These are phyloP conservation scores for Falciphora oryzae DNA, from an alignment of 2,329 filamentous ascomycete species.

Conservation along the genomic window DNA sequence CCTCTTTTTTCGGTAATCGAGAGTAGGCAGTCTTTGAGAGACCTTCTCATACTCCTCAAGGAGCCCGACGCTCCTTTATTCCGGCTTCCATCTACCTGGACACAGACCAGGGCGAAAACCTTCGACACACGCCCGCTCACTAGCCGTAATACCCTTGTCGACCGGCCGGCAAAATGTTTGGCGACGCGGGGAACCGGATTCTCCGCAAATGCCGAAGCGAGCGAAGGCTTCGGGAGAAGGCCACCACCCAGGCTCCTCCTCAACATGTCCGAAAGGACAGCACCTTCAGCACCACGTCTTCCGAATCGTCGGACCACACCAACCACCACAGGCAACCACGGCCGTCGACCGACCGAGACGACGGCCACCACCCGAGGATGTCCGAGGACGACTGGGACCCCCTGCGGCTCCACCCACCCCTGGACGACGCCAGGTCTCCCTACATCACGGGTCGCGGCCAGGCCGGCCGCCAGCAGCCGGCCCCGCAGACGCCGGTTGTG, in stretches of 20 bases:
- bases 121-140: too few relatives aligned
- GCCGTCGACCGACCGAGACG: background rate
- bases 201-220: slow-evolving; percentile 11
- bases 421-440: slow-evolving; percentile 13
- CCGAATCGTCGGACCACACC: slow-evolving; percentile 1
- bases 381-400: slow-evolving; percentile 24
- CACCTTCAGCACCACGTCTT: slow-evolving; percentile 2
- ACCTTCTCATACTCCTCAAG: background rate
- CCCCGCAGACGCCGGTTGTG: background rate
- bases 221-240: slow-evolving; percentile 6
- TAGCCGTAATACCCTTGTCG: background rate
- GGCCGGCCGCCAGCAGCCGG: background rate
- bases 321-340: background rate
- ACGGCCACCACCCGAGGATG: background rate
- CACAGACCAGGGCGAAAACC: background rate
- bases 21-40: background rate
- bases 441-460: slow-evolving; percentile 2
- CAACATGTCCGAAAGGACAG: slow-evolving; percentile 7
- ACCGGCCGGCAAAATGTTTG: background rate
- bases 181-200: slow-evolving; percentile 2
- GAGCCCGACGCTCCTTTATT: background rate
- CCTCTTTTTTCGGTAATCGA: background rate
- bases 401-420: slow-evolving; percentile 27
- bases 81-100: background rate
- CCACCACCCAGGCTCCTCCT: background rate